Conservation (phyloP, 164 flowering plant genomes). For the Stephania yunnanensis region DNA sequence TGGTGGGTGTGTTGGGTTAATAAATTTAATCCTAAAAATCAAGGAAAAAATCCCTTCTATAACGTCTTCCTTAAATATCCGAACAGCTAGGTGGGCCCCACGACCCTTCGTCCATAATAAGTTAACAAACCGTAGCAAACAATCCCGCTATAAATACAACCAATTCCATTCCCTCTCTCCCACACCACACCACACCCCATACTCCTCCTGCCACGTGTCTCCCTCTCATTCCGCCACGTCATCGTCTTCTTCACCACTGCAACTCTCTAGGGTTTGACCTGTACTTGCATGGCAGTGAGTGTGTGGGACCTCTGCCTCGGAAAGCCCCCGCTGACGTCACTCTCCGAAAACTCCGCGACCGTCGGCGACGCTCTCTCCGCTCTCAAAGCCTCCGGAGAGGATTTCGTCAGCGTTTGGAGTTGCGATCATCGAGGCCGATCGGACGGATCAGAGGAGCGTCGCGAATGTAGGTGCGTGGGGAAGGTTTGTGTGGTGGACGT, state of each 20-base stretch:
- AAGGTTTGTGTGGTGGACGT: slow-evolving; percentile 80
- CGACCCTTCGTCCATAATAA: too few relatives aligned
- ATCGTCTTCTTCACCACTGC: background rate
- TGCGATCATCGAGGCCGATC: slow-evolving; percentile 32
- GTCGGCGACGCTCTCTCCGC: slow-evolving; percentile 52
- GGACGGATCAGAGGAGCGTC: background rate
- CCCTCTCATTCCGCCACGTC: background rate
- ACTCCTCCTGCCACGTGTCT: background rate
- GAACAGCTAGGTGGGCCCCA: too few relatives aligned
- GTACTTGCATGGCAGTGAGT: slow-evolving; percentile 74
- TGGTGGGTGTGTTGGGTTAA: too few relatives aligned
- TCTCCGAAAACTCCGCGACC: slow-evolving; percentile 34
- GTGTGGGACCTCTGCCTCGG: slow-evolving; percentile 84
- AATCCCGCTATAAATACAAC: background rate
- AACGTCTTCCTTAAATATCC: too few relatives aligned
- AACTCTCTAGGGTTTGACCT: background rate
- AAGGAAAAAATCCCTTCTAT: too few relatives aligned
- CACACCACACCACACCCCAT: background rate
- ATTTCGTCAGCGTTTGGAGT: slow-evolving; percentile 59
- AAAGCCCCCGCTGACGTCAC: slow-evolving; percentile 46
- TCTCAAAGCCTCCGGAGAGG: slow-evolving; percentile 47
- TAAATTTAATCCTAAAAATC: too few relatives aligned
- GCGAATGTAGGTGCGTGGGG: slow-evolving; percentile 55
- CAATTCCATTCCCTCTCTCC: background rate
- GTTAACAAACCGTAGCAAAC: too few relatives aligned